Evolutionary conservation across 768 basidiomycete species (phyloP), one percentile per base, ranked within the genome.

Genomic region (Tricholoma bakamatsutake): DNA sequence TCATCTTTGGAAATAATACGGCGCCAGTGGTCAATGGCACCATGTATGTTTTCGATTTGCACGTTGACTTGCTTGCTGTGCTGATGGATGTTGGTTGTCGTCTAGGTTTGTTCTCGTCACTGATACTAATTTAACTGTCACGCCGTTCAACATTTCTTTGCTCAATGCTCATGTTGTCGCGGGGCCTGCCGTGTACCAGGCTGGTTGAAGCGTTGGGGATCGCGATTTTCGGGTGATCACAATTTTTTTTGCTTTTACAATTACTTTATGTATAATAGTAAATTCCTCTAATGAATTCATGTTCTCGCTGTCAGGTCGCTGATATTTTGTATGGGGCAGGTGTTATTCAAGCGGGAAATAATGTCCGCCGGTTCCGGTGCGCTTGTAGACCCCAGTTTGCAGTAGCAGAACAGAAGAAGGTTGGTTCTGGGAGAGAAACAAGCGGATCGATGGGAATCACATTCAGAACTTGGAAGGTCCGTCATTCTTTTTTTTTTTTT

Each of bases 111-210:
- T 85, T 27, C 71, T 71, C 9, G 67, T 86, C 28, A 79, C 77
- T 13, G 79, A 80, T 62, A 59, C 63, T 15, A 71, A 83, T 60
- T 7, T 77, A 4, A 45, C 65, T 57, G 75, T 86, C 10, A 84
- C 84, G 15, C 81, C 84, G 1, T 81, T 77, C 69, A 85, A 85
- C 28, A 18, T 30, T 21, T 73, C 76, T 2, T 61, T 75, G 59
- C 59, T 84, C 48, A 79, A 84, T 61, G 56, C 67, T 39, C 78
- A 84, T 58, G 71, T 85, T 53, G 74, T 84, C 13, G 82, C 82
- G 33, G 80, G 81, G 1, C 81, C 81, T 24, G 78, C 79, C 8
- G 59, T 81, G 34, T 80, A 79, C 8, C 45, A 46, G 45, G 28
- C 45, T 28, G 45, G 45, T 46, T 46, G 45, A 46, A 8, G 28